phyloP scores from a whole-genome alignment of 2,329 filamentous ascomycete genomes.

The Aspergillus neotritici region DNA sequence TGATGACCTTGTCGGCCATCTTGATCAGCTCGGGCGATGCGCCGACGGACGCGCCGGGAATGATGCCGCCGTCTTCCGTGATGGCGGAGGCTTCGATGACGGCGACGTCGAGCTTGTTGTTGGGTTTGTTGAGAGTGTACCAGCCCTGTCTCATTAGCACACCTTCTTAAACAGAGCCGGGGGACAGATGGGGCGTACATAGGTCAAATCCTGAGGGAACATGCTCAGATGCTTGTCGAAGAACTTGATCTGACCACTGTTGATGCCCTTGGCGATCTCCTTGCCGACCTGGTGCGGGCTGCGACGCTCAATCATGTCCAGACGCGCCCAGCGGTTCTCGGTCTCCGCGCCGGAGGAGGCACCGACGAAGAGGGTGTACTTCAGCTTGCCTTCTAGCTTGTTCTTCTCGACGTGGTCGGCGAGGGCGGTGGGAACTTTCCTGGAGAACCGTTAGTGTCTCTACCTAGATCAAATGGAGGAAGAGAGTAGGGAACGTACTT shows the following conservation, averaged over 20 bases:
- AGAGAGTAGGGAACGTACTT: conserved; percentile 60
- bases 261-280: conserved; percentile 84
- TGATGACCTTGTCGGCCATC: conserved; percentile 88
- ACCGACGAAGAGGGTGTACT: conserved; percentile 82
- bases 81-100: conserved; percentile 84
- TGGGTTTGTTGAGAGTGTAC: conserved; percentile 74
- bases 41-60: conserved; percentile 79
- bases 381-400: conserved; percentile 72
- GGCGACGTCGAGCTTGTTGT: conserved; percentile 71
- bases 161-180: neutral
- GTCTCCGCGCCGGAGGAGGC: conserved; percentile 87
- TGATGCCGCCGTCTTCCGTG: conserved; percentile 81
- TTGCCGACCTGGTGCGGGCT: conserved; percentile 87
- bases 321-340: conserved; percentile 81
- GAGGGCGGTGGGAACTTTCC: conserved; percentile 75
- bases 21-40: conserved; percentile 81
- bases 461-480: conserved; percentile 1
- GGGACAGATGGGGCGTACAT: conserved; percentile 43
- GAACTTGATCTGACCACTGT: conserved; percentile 80
- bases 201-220: conserved; percentile 83
- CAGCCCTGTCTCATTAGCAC: conserved; percentile 50
- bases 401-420: conserved; percentile 89
- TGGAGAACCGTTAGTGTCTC: conserved; percentile 29
- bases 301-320: conserved; percentile 85
- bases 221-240: conserved; percentile 92